A percentile compares a stretch with the other conserved stretches of the same genome.
Evolutionary conservation across 208 protist genomes (phyloP).

Genomic region (Crithidia fasciculata): DNA sequence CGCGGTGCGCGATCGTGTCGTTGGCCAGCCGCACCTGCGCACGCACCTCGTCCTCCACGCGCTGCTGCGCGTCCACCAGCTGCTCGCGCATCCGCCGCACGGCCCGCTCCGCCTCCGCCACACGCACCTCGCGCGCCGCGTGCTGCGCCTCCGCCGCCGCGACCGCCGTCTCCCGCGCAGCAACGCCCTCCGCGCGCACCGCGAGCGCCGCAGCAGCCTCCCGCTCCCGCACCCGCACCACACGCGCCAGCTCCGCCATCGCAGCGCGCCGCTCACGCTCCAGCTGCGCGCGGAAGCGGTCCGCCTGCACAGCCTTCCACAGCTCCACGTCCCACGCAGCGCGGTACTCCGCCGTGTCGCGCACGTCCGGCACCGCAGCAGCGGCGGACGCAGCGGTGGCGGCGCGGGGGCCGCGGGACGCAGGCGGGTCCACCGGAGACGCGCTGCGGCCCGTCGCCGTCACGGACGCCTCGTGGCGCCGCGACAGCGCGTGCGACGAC

Average conservation of each 20-base stretch:
- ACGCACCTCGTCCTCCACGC: constrained; percentile 76
- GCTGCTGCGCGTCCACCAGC: constrained; percentile 67
- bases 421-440: neutral
- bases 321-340: constrained; percentile 90
- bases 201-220: constrained; percentile 26
- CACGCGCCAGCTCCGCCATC: constrained; percentile 37
- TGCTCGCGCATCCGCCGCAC: constrained; percentile 61
- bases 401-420: neutral
- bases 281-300: constrained; percentile 66
- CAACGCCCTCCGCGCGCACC: constrained; percentile 29
- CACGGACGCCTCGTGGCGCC: constrained; percentile 8
- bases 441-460: constrained; percentile 11
- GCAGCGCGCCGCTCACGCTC: constrained; percentile 52
- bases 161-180: constrained; percentile 36
- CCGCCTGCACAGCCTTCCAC: constrained; percentile 84
- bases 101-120: constrained; percentile 63
- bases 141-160: constrained; percentile 43
- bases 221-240: constrained; percentile 49
- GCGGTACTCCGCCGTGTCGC: constrained; percentile 82
- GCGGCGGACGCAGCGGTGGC: neutral
- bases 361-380: constrained; percentile 36
- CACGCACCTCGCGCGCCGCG: constrained; percentile 38
- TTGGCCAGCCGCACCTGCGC: constrained; percentile 78
- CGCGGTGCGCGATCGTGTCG: constrained; percentile 65
- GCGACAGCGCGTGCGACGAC: constrained; percentile 11